A percentile compares a stretch with the other conserved stretches of the same genome.
Evolutionary conservation across 176 grass and related monocot genomes (phyloP).

Genomic region (Tillandsia fasciculata): DNA sequence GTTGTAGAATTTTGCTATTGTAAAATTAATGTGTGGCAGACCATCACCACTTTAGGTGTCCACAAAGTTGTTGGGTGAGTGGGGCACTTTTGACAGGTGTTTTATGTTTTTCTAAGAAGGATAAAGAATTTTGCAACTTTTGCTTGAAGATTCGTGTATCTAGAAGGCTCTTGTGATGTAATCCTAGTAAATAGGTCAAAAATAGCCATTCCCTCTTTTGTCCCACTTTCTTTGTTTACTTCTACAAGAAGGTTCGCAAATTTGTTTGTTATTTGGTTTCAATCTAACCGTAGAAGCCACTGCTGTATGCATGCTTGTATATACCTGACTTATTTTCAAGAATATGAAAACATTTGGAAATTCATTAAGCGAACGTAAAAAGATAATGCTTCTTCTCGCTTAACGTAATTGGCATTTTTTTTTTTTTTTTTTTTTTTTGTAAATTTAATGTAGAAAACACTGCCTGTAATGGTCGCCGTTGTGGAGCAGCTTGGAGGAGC

Average conservation of each 20-base stretch:
- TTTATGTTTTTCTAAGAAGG: no score
- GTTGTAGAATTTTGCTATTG: no score
- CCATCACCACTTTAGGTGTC: no score
- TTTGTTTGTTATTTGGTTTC: background rate
- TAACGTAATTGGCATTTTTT: background rate
- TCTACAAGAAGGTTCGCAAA: background rate
- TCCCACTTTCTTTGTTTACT: background rate
- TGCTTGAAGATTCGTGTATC: no score
- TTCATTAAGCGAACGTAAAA: background rate
- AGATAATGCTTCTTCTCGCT: background rate
- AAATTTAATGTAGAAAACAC: slow-evolving; percentile 53
- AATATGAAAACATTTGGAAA: background rate
- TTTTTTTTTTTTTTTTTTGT: slow-evolving; percentile 9
- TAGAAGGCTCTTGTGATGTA: no score
- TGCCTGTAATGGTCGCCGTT: slow-evolving; percentile 75
- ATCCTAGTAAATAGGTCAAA: no score
- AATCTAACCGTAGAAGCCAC: background rate
- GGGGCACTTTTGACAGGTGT: no score
- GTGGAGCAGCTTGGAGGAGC: slow-evolving; percentile 75
- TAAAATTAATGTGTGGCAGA: no score
- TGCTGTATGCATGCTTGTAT: background rate
- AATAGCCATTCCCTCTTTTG: background rate
- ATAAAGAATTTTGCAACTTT: no score
- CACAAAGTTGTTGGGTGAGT: no score
- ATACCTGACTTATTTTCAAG: background rate